Percentiles rank a stretch among this genome's conserved stretches.
These are phyloP conservation scores for Hypoxylon cercidicola DNA, from an alignment of 495 filamentous ascomycete species.

Conservation along the genomic window DNA sequence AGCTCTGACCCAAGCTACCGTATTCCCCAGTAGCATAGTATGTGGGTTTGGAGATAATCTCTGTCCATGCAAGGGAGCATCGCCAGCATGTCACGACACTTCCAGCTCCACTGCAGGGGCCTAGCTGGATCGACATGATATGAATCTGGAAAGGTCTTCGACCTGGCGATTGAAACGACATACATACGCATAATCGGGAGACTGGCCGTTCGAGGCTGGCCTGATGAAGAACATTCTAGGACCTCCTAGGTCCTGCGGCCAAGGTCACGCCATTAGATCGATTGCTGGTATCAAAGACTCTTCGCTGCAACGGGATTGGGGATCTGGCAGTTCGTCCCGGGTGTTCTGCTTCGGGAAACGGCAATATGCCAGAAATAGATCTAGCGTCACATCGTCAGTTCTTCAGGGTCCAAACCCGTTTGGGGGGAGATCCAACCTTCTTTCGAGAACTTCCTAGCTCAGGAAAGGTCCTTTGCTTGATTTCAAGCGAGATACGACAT, in stretches of 20 bases:
- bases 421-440: constrained; percentile 12
- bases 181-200: constrained; percentile 17
- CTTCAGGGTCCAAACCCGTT: constrained; percentile 11
- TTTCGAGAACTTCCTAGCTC: constrained; percentile 9
- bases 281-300: constrained; percentile 21
- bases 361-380: constrained; percentile 37
- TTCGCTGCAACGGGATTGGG: constrained; percentile 25
- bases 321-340: constrained; percentile 27
- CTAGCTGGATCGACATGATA: constrained; percentile 16
- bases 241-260: constrained; percentile 11
- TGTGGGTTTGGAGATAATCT: constrained; percentile 20
- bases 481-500: constrained; percentile 6
- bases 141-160: constrained; percentile 35
- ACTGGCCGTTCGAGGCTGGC: constrained; percentile 31
- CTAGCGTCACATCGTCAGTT: constrained; percentile 31
- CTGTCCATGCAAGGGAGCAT: constrained; percentile 13
- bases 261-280: constrained; percentile 35
- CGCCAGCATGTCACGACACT: constrained; percentile 19
- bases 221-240: constrained; percentile 25
- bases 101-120: constrained; percentile 26
- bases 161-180: constrained; percentile 10
- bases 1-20: constrained; percentile 17
- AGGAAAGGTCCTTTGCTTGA: constrained; percentile 14
- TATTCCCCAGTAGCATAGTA: constrained; percentile 24
- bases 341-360: constrained; percentile 34